phyloP scores from a whole-genome alignment of 169 alveolate genomes.

The Cryptosporidium baileyi region DNA sequence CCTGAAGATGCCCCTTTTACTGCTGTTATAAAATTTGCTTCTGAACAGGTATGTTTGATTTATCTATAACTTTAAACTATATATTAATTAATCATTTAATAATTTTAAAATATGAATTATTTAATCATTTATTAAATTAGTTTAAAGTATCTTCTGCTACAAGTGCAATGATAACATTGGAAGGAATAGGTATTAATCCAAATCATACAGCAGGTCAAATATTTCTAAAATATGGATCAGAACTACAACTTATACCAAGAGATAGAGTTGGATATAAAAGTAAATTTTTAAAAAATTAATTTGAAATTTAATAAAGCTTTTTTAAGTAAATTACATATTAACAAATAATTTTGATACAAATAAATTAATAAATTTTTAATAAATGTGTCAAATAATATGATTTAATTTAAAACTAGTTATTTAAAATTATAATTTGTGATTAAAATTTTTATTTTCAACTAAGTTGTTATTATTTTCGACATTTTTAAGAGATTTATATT shows the following conservation, averaged over 20 bases:
- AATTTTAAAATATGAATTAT: background rate
- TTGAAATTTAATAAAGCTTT: background rate
- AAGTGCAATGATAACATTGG: slow-evolving; percentile 86
- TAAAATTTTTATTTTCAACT: background rate
- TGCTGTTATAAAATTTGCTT: slow-evolving; percentile 84
- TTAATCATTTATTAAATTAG: slow-evolving; percentile 29
- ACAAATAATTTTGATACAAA: background rate
- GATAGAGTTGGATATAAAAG: slow-evolving; percentile 85
- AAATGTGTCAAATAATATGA: too few species aligned
- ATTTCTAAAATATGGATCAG: slow-evolving; percentile 89
- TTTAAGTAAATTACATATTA: background rate
- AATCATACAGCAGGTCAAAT: slow-evolving; percentile 87
- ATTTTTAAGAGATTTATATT: slow-evolving; percentile 8
- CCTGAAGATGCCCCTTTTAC: slow-evolving; percentile 89
- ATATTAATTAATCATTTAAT: slow-evolving; percentile 1
- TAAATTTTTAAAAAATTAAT: background rate
- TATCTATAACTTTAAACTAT: too few species aligned
- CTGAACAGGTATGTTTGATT: slow-evolving; percentile 76
- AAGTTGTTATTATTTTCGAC: background rate
- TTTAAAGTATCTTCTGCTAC: slow-evolving; percentile 87
- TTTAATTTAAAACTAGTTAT: background rate
- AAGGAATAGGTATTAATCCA: slow-evolving; percentile 90
- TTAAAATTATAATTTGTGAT: background rate
- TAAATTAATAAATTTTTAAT: too few species aligned
- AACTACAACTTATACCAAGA: slow-evolving; percentile 87